Conservation (phyloP, 2,329 filamentous ascomycete genomes). For the Fusarium cicatricum region DNA sequence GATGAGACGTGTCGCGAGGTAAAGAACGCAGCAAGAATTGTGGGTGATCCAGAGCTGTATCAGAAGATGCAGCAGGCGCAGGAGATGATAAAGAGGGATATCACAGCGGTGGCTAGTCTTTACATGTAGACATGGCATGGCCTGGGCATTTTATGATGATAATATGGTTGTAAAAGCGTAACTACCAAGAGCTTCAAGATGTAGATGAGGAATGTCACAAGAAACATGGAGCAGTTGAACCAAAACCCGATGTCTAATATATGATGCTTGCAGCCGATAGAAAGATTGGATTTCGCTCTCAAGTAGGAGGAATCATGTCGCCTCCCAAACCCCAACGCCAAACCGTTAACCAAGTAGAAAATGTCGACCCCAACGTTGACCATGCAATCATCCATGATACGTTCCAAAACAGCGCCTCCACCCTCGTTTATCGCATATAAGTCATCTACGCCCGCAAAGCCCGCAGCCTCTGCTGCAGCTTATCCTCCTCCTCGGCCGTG, state of each 20-base stretch:
- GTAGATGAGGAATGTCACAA: not conserved
- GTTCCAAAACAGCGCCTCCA: not conserved
- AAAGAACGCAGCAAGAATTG: conserved; percentile 94
- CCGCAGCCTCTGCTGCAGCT: conserved; percentile 68
- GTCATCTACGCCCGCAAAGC: conserved; percentile 60
- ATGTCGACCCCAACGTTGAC: conserved; percentile 1
- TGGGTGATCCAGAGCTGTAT: conserved; percentile 92
- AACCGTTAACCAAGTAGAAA: conserved; percentile 30
- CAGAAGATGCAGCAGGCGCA: conserved; percentile 97
- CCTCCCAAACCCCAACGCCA: conserved; percentile 36
- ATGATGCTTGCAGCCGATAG: conserved; percentile 14
- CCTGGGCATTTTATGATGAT: not conserved
- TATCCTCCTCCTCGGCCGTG: conserved; percentile 81
- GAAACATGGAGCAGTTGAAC: not conserved
- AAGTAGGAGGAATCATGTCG: conserved; percentile 24
- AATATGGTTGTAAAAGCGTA: not conserved
- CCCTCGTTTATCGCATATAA: not conserved
- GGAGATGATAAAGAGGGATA: conserved; percentile 97
- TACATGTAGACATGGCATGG: conserved; percentile 73
- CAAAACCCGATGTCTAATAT: conserved; percentile 17
- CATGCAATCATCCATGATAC: conserved; percentile 4
- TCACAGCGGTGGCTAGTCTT: conserved; percentile 86
- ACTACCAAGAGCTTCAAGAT: not conserved
- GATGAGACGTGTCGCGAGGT: conserved; percentile 98
- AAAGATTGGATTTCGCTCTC: conserved; percentile 17